Percentiles rank a stretch among this genome's conserved stretches.
Conservation (phyloP, 768 basidiomycete species). For the Suillus brevipes region DNA sequence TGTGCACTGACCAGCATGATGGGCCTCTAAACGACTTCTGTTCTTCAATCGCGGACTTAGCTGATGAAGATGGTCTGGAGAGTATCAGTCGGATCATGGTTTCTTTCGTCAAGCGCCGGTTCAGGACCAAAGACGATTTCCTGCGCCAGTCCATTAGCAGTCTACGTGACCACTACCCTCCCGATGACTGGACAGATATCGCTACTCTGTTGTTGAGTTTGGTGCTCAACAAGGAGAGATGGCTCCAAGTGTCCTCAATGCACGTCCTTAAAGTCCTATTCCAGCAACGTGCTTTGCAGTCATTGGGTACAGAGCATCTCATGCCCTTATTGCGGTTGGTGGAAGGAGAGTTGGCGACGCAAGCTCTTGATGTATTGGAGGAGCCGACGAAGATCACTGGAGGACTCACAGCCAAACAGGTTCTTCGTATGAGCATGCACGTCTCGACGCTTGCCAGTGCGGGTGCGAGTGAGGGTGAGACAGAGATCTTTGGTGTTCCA, state of each 20-base stretch:
- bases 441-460: conserved; percentile 44
- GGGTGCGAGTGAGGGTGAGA: conserved; percentile 56
- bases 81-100: conserved; percentile 87
- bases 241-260: conserved; percentile 82
- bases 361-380: conserved; percentile 92
- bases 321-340: conserved; percentile 89
- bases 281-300: conserved; percentile 75
- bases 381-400: conserved; percentile 81
- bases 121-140: conserved; percentile 92
- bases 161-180: conserved; percentile 82
- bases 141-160: conserved; percentile 84
- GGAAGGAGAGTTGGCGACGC: conserved; percentile 81
- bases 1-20: conserved; percentile 62
- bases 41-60: conserved; percentile 67
- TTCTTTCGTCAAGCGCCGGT: conserved; percentile 83
- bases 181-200: conserved; percentile 74
- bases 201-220: conserved; percentile 85
- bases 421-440: conserved; percentile 92
- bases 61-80: conserved; percentile 68
- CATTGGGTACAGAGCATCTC: conserved; percentile 81
- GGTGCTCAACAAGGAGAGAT: conserved; percentile 77
- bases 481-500: conserved; percentile 80
- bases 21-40: conserved; percentile 69
- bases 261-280: conserved; percentile 88
- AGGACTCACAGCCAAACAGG: conserved; percentile 77